These are phyloP conservation scores for Globisporangium spiculum DNA, from an alignment of 352 stramenopile genomes.

Conservation along the genomic window DNA sequence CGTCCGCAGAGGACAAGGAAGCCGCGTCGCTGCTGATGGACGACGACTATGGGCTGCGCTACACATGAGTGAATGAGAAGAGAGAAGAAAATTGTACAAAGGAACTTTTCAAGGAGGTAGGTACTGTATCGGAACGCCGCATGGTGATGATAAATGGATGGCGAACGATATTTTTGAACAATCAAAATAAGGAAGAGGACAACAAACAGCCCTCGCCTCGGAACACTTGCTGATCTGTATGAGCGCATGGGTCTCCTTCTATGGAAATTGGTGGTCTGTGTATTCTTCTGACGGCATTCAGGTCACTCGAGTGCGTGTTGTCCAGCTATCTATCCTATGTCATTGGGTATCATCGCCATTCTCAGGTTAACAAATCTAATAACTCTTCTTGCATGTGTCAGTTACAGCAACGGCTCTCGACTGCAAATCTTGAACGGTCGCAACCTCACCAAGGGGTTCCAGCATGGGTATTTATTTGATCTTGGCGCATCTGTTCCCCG, in stretches of 20 bases:
- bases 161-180: background rate
- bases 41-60: conserved; percentile 71
- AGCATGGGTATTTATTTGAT: background rate
- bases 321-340: background rate
- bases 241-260: background rate
- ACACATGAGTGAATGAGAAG: conserved; percentile 39
- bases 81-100: background rate
- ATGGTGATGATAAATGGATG: background rate
- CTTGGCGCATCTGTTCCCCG: background rate
- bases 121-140: background rate
- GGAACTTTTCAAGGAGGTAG: background rate
- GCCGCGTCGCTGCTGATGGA: conserved; percentile 67
- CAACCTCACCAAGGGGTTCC: background rate
- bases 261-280: background rate
- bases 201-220: background rate
- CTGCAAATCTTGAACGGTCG: conserved; percentile 11
- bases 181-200: background rate
- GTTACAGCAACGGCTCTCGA: conserved; percentile 9
- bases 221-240: conserved; percentile 3
- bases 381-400: background rate
- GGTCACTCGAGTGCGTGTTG: conserved; percentile 1
- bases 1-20: conserved; percentile 84
- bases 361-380: background rate
- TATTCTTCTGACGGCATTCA: conserved; percentile 15
- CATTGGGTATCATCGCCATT: background rate